These are phyloP conservation scores for Pichia heedii DNA, from an alignment of 805 yeast species.

Conservation along the genomic window DNA sequence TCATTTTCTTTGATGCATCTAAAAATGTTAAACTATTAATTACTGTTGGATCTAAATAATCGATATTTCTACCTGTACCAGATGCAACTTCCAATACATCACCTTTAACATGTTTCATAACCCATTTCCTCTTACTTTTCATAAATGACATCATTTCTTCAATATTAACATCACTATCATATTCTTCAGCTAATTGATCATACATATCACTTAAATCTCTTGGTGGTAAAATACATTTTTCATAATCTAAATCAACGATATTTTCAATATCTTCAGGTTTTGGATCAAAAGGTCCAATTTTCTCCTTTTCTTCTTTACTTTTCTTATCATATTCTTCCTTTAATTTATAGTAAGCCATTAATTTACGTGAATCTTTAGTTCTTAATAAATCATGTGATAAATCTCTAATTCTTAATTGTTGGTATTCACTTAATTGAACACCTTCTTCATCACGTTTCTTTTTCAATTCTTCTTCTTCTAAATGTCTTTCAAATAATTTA, in stretches of 20 bases:
- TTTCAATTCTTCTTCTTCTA: constrained; percentile 36
- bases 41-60: constrained; percentile 52
- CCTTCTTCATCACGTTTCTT: constrained; percentile 26
- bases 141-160: constrained; percentile 57
- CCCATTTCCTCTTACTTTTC: constrained; percentile 65
- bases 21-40: constrained; percentile 72
- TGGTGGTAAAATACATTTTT: constrained; percentile 48
- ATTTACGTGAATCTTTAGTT: constrained; percentile 53
- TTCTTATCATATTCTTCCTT: constrained; percentile 24
- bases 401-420: constrained; percentile 51
- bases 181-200: constrained; percentile 67
- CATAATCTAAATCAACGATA: constrained; percentile 22
- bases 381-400: constrained; percentile 48
- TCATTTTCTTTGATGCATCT: constrained; percentile 82
- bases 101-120: constrained; percentile 70
- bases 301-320: constrained; percentile 13
- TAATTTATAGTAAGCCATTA: constrained; percentile 51
- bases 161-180: constrained; percentile 71
- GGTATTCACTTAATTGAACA: constrained; percentile 48
- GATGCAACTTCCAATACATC: constrained; percentile 92
- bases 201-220: constrained; percentile 77
- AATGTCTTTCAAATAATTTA: constrained; percentile 56
- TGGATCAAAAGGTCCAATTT: constrained; percentile 27
- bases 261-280: constrained; percentile 25
- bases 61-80: constrained; percentile 92